Evolutionary conservation across 2,329 filamentous ascomycete genomes (phyloP).

Genomic region (Colletotrichum godetiae): DNA sequence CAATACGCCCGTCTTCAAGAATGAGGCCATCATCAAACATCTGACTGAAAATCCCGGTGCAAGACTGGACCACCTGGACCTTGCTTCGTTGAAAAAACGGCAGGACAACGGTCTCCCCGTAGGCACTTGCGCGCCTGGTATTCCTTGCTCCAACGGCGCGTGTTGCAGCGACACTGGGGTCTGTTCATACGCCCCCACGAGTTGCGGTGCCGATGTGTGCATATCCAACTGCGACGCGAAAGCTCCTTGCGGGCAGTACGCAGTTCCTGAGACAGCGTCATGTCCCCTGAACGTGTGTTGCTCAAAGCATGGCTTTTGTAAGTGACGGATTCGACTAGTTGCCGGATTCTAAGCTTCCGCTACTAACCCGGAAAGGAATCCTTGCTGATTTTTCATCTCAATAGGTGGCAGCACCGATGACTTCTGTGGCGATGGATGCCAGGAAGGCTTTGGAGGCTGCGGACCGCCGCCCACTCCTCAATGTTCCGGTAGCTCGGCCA

Average conservation of each 20-base stretch:
- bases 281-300: conserved; percentile 47
- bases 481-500: background rate
- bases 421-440: conserved; percentile 24
- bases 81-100: background rate
- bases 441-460: background rate
- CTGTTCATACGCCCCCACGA: background rate
- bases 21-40: background rate
- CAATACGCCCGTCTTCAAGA: background rate
- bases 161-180: conserved; percentile 4
- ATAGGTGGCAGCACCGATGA: conserved; percentile 8
- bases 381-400: background rate
- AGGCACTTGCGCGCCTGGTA: background rate
- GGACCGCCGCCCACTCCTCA: background rate
- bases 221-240: conserved; percentile 48
- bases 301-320: conserved; percentile 32
- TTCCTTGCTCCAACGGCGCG: background rate
- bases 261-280: conserved; percentile 15
- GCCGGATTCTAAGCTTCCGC: background rate
- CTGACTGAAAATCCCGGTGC: background rate
- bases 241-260: conserved; percentile 48
- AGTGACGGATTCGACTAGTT: background rate
- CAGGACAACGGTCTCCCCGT: background rate
- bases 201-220: conserved; percentile 30
- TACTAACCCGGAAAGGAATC: background rate
- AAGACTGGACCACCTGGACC: background rate